Conservation (phyloP, 2,329 filamentous ascomycete species). For the Penicillium sp. region DNA sequence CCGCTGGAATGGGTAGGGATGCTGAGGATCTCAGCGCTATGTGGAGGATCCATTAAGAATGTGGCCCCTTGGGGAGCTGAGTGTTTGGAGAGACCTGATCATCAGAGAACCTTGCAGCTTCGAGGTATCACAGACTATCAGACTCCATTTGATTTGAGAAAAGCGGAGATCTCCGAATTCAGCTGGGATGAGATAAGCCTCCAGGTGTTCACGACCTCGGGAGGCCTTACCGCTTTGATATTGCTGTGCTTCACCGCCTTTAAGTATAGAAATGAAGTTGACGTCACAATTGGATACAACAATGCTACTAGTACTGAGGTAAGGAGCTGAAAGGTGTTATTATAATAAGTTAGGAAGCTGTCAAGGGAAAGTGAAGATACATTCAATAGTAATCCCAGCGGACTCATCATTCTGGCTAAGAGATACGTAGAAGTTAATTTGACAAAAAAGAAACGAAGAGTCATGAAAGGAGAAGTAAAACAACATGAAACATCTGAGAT, state of each 20-base stretch:
- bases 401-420: constrained; percentile 1
- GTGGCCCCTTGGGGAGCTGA: constrained; percentile 30
- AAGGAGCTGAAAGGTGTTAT: too few relatives aligned
- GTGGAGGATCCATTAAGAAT: constrained; percentile 32
- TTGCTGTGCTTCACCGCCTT: background rate
- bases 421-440: background rate
- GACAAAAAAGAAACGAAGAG: background rate
- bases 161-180: constrained; percentile 10
- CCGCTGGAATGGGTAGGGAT: constrained; percentile 33
- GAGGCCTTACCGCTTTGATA: background rate
- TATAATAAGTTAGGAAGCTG: background rate
- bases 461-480: background rate
- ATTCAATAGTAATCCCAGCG: background rate
- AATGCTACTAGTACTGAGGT: background rate
- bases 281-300: background rate
- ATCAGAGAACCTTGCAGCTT: constrained; percentile 7
- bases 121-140: constrained; percentile 5
- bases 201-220: background rate
- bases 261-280: background rate
- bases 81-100: constrained; percentile 11
- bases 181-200: constrained; percentile 5
- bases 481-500: background rate
- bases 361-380: background rate
- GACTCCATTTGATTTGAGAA: constrained; percentile 1
- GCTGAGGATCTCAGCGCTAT: constrained; percentile 29